These are phyloP conservation scores for Fonsecaea erecta DNA, from an alignment of 2,329 filamentous ascomycete genomes.

Conservation along the genomic window DNA sequence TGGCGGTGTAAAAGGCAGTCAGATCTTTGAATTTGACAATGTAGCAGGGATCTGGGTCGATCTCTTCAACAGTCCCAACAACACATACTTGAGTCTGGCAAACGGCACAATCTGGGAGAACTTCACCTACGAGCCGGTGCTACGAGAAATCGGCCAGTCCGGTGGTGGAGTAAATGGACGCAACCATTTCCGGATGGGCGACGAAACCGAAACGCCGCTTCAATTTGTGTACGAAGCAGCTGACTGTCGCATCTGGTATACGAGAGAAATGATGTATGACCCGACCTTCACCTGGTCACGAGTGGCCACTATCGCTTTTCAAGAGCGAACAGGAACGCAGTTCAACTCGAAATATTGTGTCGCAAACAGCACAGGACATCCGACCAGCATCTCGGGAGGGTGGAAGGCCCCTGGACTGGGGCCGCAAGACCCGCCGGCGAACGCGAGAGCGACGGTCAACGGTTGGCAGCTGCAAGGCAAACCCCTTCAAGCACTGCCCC, in stretches of 20 bases:
- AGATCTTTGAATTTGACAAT: conserved; percentile 22
- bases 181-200: conserved; percentile 52
- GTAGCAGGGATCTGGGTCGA: conserved; percentile 18
- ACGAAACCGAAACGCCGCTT: conserved; percentile 52
- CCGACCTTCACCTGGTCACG: conserved; percentile 59
- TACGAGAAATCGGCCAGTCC: conserved; percentile 20
- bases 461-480: conserved; percentile 31
- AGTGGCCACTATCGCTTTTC: conserved; percentile 47
- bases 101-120: conserved; percentile 34
- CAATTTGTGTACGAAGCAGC: conserved; percentile 67
- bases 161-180: conserved; percentile 52
- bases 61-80: conserved; percentile 23
- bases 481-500: conserved; percentile 15
- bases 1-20: conserved; percentile 66
- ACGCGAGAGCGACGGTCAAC: conserved; percentile 18
- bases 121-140: conserved; percentile 25
- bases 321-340: conserved; percentile 28
- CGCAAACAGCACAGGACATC: conserved; percentile 29
- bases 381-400: conserved; percentile 34
- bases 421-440: conserved; percentile 26
- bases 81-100: conserved; percentile 13
- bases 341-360: conserved; percentile 35
- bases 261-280: conserved; percentile 57
- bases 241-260: conserved; percentile 66
- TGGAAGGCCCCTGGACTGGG: conserved; percentile 31